Evolutionary conservation across 441 rosid genomes (phyloP), one percentile per base, ranked within the genome.

Genomic region (Rhodomyrtus psidioides): DNA sequence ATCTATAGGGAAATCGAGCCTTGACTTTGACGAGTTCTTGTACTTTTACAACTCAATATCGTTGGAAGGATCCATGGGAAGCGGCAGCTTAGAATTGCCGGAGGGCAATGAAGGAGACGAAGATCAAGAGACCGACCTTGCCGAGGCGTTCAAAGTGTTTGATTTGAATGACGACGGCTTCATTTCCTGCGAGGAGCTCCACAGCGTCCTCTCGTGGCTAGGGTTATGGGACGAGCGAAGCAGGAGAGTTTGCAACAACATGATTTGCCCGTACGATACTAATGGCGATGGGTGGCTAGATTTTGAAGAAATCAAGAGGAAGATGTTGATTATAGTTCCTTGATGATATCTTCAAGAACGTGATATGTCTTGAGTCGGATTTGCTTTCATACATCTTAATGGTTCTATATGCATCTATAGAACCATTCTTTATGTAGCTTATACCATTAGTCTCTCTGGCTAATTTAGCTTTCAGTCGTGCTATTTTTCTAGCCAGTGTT

Each of bases 161-260:
- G 99, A 96, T 39, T 30, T 89, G 55, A 92, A 95, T 53, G 94
- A 93, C 1, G 98, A 96, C n/a, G 98, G 98, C 1, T 91, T 89
- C 91, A 96, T 96, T 21, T 92, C 98, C 1, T 79, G 90, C 14
- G 95, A 95, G 86, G 99, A 96, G 93, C 94, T 95, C 46, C 92
- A 92, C n/a, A 90, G 82, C 13, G 94, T 95, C 87, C 81, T 96
- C 89, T 84, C 85, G 23, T 91, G 95, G 84, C 91, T 96, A 4
- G 99, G 96, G 17, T 87, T 94, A 85, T 95, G 95, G 96, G 95
- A 94, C 59, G 95, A 94, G 87, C 88, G 87, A 17, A 87, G 86
- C 23, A 89, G 91, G 6, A 90, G 85, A 83, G 98, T 95, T 82
- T 96, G 98, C 86, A 87, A 82, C 12, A 90, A 85, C 58, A 96